A percentile compares a stretch with the other conserved stretches of the same genome.
phyloP scores from a whole-genome alignment of 179 eudicot species.

The Silene vulgaris region DNA sequence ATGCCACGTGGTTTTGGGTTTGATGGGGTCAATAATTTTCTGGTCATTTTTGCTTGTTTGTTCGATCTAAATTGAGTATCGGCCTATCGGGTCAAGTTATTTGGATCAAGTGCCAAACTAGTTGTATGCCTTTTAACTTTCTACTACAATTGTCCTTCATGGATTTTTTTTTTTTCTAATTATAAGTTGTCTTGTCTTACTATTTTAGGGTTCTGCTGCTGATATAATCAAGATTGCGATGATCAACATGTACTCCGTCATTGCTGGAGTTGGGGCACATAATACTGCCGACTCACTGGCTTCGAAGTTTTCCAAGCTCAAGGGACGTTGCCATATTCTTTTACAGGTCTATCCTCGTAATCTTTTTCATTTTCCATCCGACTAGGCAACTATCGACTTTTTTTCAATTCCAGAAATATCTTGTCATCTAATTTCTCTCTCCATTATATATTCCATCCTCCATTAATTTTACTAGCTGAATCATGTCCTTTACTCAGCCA shows the following conservation, averaged over 20 bases:
- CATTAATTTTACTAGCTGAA: neutral
- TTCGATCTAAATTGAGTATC: no score
- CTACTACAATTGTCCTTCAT: neutral
- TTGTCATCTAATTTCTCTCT: slow-evolving; percentile 4
- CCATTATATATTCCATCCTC: neutral
- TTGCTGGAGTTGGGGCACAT: slow-evolving; percentile 40
- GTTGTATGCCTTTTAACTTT: neutral
- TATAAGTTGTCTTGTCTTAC: neutral
- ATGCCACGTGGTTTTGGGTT: no score
- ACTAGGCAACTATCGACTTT: neutral
- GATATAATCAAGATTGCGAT: slow-evolving; percentile 94
- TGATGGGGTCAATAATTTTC: no score
- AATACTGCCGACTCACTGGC: slow-evolving; percentile 30
- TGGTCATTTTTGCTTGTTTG: no score
- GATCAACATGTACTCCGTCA: slow-evolving; percentile 62
- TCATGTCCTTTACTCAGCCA: no score
- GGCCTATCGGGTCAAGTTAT: no score
- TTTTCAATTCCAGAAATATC: neutral
- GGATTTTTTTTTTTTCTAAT: neutral
- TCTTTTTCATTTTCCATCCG: neutral
- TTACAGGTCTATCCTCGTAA: slow-evolving; percentile 53
- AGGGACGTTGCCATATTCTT: slow-evolving; percentile 77
- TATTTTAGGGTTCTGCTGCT: slow-evolving; percentile 85
- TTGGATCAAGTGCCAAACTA: neutral
- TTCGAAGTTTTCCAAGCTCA: slow-evolving; percentile 56